Percentiles rank a stretch among this genome's conserved stretches.
Evolutionary conservation across 2,329 filamentous ascomycete genomes (phyloP).

Genomic region (Colletotrichum camelliae): DNA sequence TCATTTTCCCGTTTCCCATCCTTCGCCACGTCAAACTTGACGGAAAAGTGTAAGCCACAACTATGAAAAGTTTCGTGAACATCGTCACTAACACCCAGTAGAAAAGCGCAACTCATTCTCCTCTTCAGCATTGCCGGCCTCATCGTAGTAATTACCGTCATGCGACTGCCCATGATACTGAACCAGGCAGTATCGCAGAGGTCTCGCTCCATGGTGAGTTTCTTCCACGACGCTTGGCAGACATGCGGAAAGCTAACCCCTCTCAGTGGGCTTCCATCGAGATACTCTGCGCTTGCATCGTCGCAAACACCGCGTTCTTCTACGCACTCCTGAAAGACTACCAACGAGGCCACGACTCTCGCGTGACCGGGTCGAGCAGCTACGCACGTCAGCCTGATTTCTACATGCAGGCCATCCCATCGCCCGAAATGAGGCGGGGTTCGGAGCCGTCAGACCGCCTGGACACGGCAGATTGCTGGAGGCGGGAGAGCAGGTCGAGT

Average conservation of each 20-base stretch:
- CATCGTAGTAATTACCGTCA: constrained; percentile 32
- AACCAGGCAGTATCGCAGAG: constrained; percentile 31
- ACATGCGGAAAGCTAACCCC: not conserved
- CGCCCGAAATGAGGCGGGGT: not conserved
- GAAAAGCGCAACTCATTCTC: constrained; percentile 26
- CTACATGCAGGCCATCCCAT: constrained; percentile 14
- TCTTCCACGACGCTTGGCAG: not conserved
- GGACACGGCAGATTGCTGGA: not conserved
- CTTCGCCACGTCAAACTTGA: constrained; percentile 27
- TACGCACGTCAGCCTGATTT: constrained; percentile 14
- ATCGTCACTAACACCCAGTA: not conserved
- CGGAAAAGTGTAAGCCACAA: constrained; percentile 18
- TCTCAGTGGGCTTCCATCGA: constrained; percentile 36
- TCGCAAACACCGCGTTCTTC: constrained; percentile 35
- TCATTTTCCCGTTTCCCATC: constrained; percentile 35
- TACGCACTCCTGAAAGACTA: constrained; percentile 32
- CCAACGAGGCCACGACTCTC: constrained; percentile 28
- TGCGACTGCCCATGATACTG: constrained; percentile 34
- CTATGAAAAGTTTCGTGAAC: too few relatives aligned
- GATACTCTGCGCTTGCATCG: constrained; percentile 36
- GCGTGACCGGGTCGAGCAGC: not conserved
- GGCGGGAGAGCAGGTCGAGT: not conserved
- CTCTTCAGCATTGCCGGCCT: constrained; percentile 32
- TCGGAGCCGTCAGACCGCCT: not conserved
- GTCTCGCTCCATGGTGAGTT: constrained; percentile 31